These are phyloP conservation scores for Eucalyptus virginea DNA, from an alignment of 345 rosid genomes.

Conservation along the genomic window DNA sequence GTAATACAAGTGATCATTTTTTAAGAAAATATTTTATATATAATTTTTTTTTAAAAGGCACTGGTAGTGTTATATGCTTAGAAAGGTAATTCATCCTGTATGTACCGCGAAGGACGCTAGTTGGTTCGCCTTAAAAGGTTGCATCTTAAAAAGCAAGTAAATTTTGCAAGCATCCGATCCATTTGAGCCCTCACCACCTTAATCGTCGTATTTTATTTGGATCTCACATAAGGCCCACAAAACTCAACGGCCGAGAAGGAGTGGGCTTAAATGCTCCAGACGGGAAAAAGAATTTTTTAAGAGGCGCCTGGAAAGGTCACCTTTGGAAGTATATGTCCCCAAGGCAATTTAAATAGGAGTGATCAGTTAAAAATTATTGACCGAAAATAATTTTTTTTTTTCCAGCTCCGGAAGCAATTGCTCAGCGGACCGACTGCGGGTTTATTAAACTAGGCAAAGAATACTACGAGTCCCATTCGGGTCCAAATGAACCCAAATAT, in stretches of 20 bases:
- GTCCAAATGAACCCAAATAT: no score
- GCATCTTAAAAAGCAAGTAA: no score
- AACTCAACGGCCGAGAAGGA: no score
- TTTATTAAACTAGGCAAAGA: no score
- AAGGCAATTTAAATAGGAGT: fast-evolving
- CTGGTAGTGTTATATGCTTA: fast-evolving
- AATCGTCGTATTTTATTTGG: fast-evolving
- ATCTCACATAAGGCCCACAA: fast-evolving
- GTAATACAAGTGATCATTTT: fast-evolving
- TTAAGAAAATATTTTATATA: fast-evolving
- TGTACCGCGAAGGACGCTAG: fast-evolving
- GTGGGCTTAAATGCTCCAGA: fast-evolving
- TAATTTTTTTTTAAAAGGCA: no score
- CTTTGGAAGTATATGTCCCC: no score
- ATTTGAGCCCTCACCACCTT: fast-evolving
- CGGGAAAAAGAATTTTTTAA: fast-evolving
- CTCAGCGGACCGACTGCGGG: no score
- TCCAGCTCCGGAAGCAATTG: no score
- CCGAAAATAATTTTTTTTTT: fast-evolving
- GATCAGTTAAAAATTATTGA: no score
- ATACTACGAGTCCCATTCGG: fast-evolving
- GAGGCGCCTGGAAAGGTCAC: no score
- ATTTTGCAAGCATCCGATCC: fast-evolving
- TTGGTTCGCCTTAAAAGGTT: fast-evolving
- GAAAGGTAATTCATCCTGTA: no score